These are phyloP conservation scores for Geranium incanum DNA, from an alignment of 441 rosid genomes.

Conservation along the genomic window DNA sequence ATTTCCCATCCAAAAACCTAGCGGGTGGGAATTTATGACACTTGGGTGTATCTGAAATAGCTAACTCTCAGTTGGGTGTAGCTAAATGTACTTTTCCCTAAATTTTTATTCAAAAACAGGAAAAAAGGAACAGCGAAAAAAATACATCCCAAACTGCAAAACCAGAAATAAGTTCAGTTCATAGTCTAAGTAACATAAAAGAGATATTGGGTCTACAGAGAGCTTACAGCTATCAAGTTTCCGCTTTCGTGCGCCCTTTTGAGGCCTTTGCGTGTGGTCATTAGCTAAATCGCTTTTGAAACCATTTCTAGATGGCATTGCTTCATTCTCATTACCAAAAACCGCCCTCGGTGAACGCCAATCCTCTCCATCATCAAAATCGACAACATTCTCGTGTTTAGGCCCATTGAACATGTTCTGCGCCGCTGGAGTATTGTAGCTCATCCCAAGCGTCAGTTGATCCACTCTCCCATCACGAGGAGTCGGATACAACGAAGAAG, in stretches of 20 bases:
- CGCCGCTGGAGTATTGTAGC: constrained; percentile 43
- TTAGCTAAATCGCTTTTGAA: neutral
- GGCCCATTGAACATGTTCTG: constrained; percentile 59
- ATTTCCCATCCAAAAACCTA: too few relatives aligned
- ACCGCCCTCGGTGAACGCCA: constrained; percentile 28
- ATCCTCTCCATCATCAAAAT: constrained; percentile 37
- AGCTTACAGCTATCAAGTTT: constrained; percentile 66
- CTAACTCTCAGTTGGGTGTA: too few relatives aligned
- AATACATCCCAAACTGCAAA: too few relatives aligned
- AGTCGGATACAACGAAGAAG: constrained; percentile 26
- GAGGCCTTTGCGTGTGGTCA: constrained; percentile 39
- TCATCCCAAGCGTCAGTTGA: constrained; percentile 35
- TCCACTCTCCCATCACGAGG: constrained; percentile 19
- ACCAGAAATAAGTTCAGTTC: constrained; percentile 7
- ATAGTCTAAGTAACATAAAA: constrained; percentile 8
- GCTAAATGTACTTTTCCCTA: too few relatives aligned
- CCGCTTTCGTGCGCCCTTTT: constrained; percentile 62
- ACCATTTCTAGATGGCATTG: constrained; percentile 26
- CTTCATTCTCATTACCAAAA: constrained; percentile 23
- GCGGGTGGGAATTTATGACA: too few relatives aligned
- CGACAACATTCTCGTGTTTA: constrained; percentile 28
- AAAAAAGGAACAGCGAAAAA: too few relatives aligned
- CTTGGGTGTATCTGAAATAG: too few relatives aligned
- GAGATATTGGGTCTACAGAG: constrained; percentile 17
- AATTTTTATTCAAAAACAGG: too few relatives aligned